A percentile compares a stretch with the other conserved stretches of the same genome.
Evolutionary conservation across 495 filamentous ascomycete genomes (phyloP).

Genomic region (Aspergillus sclerotioniger): DNA sequence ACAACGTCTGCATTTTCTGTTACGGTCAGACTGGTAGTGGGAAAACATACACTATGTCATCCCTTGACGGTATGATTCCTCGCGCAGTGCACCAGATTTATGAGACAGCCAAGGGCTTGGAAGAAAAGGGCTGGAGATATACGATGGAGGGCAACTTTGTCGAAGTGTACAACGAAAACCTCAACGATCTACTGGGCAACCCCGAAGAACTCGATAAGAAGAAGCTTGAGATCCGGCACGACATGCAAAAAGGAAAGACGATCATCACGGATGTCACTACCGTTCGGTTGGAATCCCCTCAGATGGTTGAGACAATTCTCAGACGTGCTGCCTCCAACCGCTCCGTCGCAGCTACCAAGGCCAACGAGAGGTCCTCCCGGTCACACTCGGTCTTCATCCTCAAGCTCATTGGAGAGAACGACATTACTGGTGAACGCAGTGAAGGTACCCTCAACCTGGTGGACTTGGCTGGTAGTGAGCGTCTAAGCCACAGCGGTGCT

Average conservation of each 20-base stretch:
- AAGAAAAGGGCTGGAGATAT: constrained; percentile 92
- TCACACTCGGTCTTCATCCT: constrained; percentile 97
- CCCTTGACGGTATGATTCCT: constrained; percentile 92
- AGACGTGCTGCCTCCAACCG: constrained; percentile 76
- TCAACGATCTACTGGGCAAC: constrained; percentile 86
- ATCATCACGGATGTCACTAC: constrained; percentile 79
- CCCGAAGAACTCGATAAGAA: constrained; percentile 76
- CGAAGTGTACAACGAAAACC: constrained; percentile 98
- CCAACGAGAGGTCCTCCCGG: constrained; percentile 90
- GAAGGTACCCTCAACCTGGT: constrained; percentile 96
- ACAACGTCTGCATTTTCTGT: constrained; percentile 99
- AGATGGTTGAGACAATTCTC: constrained; percentile 77
- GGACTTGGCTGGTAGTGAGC: constrained; percentile 90
- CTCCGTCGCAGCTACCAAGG: constrained; percentile 91
- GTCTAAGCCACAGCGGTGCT: constrained; percentile 78
- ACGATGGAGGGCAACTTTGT: constrained; percentile 93
- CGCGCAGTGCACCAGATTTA: constrained; percentile 91
- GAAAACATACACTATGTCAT: constrained; percentile 96
- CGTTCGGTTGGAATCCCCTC: constrained; percentile 71
- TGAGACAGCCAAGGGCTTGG: constrained; percentile 72
- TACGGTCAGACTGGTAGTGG: constrained; percentile 97
- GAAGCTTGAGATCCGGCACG: constrained; percentile 90
- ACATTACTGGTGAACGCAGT: constrained; percentile 75
- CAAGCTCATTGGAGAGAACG: constrained; percentile 77
- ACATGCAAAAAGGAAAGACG: constrained; percentile 75